Base-by-base conservation (phyloP, 2,329 filamentous ascomycete species). In the Graphilbum sp. region DNA sequence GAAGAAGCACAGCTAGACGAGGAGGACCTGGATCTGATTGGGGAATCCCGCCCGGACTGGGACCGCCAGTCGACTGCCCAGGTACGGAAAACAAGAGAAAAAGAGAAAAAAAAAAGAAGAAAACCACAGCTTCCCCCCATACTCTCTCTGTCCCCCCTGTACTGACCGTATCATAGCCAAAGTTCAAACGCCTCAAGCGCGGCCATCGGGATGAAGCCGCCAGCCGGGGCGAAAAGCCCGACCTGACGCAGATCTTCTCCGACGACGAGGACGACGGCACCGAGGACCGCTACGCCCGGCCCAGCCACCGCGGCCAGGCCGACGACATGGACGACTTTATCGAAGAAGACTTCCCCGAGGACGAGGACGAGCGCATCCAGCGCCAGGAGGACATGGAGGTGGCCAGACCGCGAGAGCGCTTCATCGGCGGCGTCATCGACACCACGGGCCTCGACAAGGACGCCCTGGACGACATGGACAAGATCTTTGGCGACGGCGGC, bases 271-370 rank as follows among this genome's bases (percentile, higher is more conserved):
- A 93, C 39, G 75, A 81, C 16, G 74, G 69, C 41, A 67, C 45
- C 39, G 69, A 73, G 6, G 67, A 70, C 30, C 60, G 66, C 41
- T 72, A 71, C 41, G 60, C 58, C 25, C 60, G 70, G 45, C 58
- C 64, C 5, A 63, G 56, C 45, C 71, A 72, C 43, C 69, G 80
- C 41, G 66, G 67, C 27, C 65, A 72, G 43, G 72, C 72, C 34
- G 82, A 92, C 55, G 85, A 93, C 51, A 84, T 93, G 56, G 85
- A 85, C 43, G 87, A 88, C 54, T 98, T 98, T 58, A 98, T 98
- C 52, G 88, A 96, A 54, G 86, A 95, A 50, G 90, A 96, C 50
- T 87, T 85, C 44, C 83, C 86, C 36, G 83, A 85, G 36, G 85
- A 93, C 47, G 85, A 92, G 45, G 78, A 81, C 43, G 82, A 84